Conservation (phyloP, 192 early-diverging fungal genomes). For the Podila horticola region DNA sequence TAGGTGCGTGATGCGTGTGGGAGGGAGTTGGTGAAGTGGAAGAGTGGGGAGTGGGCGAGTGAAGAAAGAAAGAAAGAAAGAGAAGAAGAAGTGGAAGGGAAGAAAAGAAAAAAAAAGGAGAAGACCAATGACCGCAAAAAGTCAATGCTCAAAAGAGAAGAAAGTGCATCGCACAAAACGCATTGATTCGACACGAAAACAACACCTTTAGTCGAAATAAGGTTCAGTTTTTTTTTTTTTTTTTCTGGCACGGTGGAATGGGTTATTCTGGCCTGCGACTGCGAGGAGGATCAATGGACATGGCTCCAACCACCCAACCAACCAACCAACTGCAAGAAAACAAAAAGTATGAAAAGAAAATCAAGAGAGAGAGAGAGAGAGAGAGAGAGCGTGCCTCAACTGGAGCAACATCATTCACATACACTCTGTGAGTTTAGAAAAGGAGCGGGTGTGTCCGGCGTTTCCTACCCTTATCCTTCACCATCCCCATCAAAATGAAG, state of each 20-base stretch:
- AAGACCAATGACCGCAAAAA: conserved; percentile 2
- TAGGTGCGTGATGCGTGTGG: not conserved
- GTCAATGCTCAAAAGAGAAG: not conserved
- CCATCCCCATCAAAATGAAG: too few relatives aligned
- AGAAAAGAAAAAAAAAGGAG: not conserved
- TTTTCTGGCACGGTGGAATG: conserved; percentile 50
- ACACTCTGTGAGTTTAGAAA: not conserved
- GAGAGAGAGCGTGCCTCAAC: too few relatives aligned
- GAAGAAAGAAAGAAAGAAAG: not conserved
- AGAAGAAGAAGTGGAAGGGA: not conserved
- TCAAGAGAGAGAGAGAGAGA: too few relatives aligned
- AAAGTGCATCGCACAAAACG: not conserved
- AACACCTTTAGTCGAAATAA: not conserved
- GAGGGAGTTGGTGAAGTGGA: not conserved
- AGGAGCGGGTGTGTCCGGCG: not conserved
- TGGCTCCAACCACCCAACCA: too few relatives aligned
- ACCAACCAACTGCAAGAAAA: too few relatives aligned
- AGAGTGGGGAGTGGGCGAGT: not conserved
- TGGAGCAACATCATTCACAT: too few relatives aligned
- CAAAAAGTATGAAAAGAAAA: too few relatives aligned
- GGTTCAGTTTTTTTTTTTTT: conserved; percentile 27
- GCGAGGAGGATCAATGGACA: not conserved
- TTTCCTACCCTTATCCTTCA: not conserved
- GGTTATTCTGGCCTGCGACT: not conserved
- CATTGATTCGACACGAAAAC: not conserved